Evolutionary conservation across 164 flowering plant genomes (phyloP), one percentile per base, ranked within the genome.

Genomic region (Annona squamosa): DNA sequence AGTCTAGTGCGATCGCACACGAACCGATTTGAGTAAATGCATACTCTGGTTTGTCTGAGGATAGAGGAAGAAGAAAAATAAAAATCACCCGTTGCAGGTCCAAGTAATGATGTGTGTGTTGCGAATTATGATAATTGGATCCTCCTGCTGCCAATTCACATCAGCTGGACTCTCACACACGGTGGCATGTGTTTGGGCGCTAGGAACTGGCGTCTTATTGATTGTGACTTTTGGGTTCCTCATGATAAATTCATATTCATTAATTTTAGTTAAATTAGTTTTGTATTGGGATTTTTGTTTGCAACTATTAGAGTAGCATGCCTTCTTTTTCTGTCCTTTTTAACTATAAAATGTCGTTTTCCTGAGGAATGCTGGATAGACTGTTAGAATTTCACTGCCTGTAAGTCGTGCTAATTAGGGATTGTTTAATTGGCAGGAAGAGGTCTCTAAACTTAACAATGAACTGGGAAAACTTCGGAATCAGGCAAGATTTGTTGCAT

Each of bases 361-460:
- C 37, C 37, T 48, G 52, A 7, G 52, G 9, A 48, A 48, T 48
- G 13, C 59, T 9, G 59, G 59, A 52, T 9, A 52, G 13, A 52
- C 13, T 16, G 13, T 10, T 52, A 52, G 59, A 12, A 52, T 10
- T 52, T 9, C 59, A 9, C 13, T 52, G 43, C 43, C 26, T 3
- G 43, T 44, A 13, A 42, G 3, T 66, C 17, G 3, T 43, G 42
- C n/a, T 59, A 59, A 48, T 43, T 42, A 47, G 65, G 69, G 6
- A 65, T 7, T 65, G 37, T 4, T 72, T 46, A 9, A 47, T 67
- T 70, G 4, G 18, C 88, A 92, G 98, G 84, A 77, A 52, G 90
- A 87, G 81, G 19, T 88, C 45, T 78, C 82, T 43, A 85, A 77
- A 74, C 75, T 92, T 77, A 80, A 74, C 12, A 85, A 83, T 67